A percentile compares a stretch with the other conserved stretches of the same genome.
Evolutionary conservation across 1,284 basidiomycete species (phyloP).

Genomic region (Sporisorium scitamineum): DNA sequence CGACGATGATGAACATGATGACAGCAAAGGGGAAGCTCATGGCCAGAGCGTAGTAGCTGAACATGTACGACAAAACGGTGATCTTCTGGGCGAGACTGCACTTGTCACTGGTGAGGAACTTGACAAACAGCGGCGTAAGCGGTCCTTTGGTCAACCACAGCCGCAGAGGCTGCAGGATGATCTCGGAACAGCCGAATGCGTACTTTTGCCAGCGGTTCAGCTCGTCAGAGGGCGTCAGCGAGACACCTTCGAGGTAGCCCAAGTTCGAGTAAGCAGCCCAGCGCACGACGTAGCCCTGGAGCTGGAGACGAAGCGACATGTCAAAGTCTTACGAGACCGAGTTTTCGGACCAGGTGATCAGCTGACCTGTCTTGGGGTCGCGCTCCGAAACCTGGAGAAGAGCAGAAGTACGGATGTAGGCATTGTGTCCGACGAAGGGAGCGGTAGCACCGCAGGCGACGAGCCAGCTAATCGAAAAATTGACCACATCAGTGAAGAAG

Average conservation of each 20-base stretch:
- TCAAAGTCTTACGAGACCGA: conserved; percentile 88
- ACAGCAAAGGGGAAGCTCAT: conserved; percentile 77
- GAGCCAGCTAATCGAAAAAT: conserved; percentile 70
- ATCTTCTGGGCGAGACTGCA: conserved; percentile 76
- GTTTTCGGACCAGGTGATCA: conserved; percentile 82
- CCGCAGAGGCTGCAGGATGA: conserved; percentile 70
- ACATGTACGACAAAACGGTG: conserved; percentile 78
- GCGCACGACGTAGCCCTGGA: conserved; percentile 77
- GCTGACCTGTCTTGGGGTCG: conserved; percentile 76
- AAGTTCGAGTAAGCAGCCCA: conserved; percentile 86
- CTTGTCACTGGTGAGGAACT: conserved; percentile 73
- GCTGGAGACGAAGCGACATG: conserved; percentile 74
- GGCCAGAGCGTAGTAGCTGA: conserved; percentile 81
- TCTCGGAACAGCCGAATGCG: conserved; percentile 76
- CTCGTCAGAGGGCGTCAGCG: conserved; percentile 79
- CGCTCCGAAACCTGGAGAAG: conserved; percentile 79
- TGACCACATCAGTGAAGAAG: conserved; percentile 73
- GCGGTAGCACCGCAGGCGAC: conserved; percentile 70
- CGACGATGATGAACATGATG: conserved; percentile 80
- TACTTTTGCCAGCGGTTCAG: conserved; percentile 89
- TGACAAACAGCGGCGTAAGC: conserved; percentile 76
- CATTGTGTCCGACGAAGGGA: conserved; percentile 88
- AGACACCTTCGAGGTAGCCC: conserved; percentile 87
- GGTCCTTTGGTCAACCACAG: conserved; percentile 81
- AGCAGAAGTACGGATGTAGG: conserved; percentile 86